Evolutionary conservation across 106 monocot species (phyloP), one percentile per base, ranked within the genome.

Genomic region (Amphibolis antarctica): DNA sequence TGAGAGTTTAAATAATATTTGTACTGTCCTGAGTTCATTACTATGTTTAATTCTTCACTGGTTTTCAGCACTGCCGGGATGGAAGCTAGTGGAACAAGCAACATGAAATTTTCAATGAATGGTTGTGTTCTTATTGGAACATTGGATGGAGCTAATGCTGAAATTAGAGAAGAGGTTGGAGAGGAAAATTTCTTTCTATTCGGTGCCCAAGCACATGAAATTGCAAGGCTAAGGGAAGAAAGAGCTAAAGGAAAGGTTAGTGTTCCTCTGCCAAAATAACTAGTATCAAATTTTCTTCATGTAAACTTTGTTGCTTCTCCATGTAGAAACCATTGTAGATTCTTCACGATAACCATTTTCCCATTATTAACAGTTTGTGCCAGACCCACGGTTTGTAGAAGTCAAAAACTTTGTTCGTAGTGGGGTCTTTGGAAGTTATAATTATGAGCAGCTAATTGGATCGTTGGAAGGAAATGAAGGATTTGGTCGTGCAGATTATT

Each of bases 21-120:
- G 36, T 36, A 36, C 36, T 36, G 36, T 2, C 7, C 36, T 36
- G 7, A 36, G 4, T 49, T 49, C 49, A 17, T 25, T 55, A 23
- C 3, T 18, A 18, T 25, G 54, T 9, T 63, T 29, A 9, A 10
- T 60, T 17, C 15, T 12, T 21, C 47, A 15, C 14, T 63, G 9
- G 44, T 63, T 63, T 45, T 9, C 72, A 96, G 96, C 70, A 98
- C 98, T 65, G 98, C 98, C 71, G 96, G 96, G 29, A 96, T 96
- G 96, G 96, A 96, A 63, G 96, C 96, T 29, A 96, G 98, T 68
- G 91, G 98, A 61, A 98, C 98, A 21, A 98, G 98, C 73, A 98
- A 98, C 59, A 98, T 98, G 98, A 98, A 98, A 75, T 98, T 98
- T 75, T 49, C 86, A 1, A 98, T 98, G 98, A 98, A 98, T 77